phyloP scores from a whole-genome alignment of 257 asterid species.

The Lycium barbarum region DNA sequence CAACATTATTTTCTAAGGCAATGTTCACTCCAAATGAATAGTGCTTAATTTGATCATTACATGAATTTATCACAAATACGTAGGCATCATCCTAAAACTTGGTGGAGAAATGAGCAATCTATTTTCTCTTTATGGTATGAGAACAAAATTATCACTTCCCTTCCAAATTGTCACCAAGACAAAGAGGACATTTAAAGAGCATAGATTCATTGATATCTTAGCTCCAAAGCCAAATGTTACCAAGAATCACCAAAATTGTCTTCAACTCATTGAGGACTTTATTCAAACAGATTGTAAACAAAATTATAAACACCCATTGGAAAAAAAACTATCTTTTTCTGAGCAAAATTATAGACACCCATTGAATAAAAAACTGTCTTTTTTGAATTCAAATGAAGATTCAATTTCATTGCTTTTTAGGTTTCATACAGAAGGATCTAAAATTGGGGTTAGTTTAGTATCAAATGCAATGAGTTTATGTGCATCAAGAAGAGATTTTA shows the following conservation, averaged over 20 bases:
- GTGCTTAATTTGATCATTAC: no score
- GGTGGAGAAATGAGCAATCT: not conserved
- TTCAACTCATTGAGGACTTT: slow-evolving; percentile 42
- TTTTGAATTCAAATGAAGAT: slow-evolving; percentile 9
- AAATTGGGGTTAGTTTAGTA: slow-evolving; percentile 30
- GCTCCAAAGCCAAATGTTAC: slow-evolving; percentile 33
- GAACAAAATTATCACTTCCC: not conserved
- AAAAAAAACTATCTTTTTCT: not conserved
- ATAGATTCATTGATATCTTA: slow-evolving; percentile 33
- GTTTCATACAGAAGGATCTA: slow-evolving; percentile 37
- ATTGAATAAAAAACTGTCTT: not conserved
- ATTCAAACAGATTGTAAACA: slow-evolving; percentile 36
- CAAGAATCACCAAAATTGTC: slow-evolving; percentile 31
- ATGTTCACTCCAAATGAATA: no score
- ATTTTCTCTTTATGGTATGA: not conserved
- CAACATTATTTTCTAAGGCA: no score
- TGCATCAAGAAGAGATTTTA: slow-evolving; percentile 30
- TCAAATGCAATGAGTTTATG: slow-evolving; percentile 47
- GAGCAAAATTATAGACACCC: not conserved
- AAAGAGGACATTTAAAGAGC: slow-evolving; percentile 18
- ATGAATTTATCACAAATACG: not conserved
- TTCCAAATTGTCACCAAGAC: not conserved
- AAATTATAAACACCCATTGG: slow-evolving; percentile 19
- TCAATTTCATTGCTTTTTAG: slow-evolving; percentile 33
- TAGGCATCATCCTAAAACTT: not conserved